Conservation (phyloP, 108 stramenopile genomes). For the Cyclotella atomus region DNA sequence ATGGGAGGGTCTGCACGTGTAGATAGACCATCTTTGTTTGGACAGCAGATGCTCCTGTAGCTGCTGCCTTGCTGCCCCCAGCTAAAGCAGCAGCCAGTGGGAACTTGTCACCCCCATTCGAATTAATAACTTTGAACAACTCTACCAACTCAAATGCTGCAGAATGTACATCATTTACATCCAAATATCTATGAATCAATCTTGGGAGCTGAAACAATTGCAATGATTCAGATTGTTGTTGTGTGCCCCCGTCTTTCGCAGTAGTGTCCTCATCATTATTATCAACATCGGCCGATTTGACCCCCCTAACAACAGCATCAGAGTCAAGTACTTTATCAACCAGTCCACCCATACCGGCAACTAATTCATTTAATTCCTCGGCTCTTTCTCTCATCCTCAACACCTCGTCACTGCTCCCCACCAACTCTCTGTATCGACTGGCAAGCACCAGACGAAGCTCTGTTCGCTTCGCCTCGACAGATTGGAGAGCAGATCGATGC, state of each 20-base stretch:
- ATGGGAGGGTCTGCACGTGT: conserved; percentile 79
- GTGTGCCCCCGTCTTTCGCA: background rate
- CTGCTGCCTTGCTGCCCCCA: background rate
- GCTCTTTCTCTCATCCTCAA: conserved; percentile 80
- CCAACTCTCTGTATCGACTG: conserved; percentile 84
- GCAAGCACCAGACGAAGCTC: conserved; percentile 87
- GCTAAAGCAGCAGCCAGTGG: conserved; percentile 75
- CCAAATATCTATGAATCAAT: conserved; percentile 72
- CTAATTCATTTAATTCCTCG: conserved; percentile 75
- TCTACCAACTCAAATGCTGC: conserved; percentile 66
- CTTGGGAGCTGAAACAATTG: conserved; percentile 65
- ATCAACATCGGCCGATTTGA: background rate
- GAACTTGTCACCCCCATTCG: conserved; percentile 17
- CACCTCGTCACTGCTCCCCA: conserved; percentile 86
- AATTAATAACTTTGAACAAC: conserved; percentile 63
- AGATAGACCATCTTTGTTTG: conserved; percentile 89
- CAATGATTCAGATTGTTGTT: background rate
- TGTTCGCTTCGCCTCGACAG: conserved; percentile 87
- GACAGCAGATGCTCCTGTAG: conserved; percentile 32
- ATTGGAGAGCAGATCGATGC: conserved; percentile 71
- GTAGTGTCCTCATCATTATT: background rate
- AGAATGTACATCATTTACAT: conserved; percentile 66
- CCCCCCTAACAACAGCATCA: background rate
- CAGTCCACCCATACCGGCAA: conserved; percentile 65
- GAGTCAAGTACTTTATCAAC: conserved; percentile 57